Conservation (phyloP, 1,284 basidiomycete species). For the Marasmius sp. region DNA sequence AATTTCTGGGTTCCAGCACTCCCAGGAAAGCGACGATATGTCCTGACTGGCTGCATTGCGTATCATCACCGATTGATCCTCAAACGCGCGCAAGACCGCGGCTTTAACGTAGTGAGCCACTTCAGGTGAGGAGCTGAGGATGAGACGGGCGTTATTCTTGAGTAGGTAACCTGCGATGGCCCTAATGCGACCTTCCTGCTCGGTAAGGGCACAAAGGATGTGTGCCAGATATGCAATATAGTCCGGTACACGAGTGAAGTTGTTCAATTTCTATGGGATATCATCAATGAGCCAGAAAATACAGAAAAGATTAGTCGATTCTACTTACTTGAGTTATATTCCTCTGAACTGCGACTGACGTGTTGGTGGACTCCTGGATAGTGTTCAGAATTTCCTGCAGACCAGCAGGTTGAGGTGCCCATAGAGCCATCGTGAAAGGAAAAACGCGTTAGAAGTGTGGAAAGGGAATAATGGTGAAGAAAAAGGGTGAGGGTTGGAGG, state of each 20-base stretch:
- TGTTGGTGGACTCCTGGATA: constrained; percentile 82
- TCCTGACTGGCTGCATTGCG: constrained; percentile 89
- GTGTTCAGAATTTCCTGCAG: constrained; percentile 84
- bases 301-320: constrained; percentile 16
- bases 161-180: constrained; percentile 95
- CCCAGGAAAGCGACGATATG: constrained; percentile 87
- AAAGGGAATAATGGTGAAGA: not conserved
- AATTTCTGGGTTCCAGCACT: constrained; percentile 83
- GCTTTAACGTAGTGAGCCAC: constrained; percentile 82
- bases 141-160: constrained; percentile 89
- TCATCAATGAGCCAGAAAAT: constrained; percentile 22
- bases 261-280: constrained; percentile 75
- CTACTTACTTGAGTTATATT: constrained; percentile 72
- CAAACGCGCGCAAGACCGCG: constrained; percentile 80
- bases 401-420: constrained; percentile 76
- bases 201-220: constrained; percentile 79
- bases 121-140: constrained; percentile 64
- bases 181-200: constrained; percentile 88
- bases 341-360: constrained; percentile 68
- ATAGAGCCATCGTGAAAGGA: constrained; percentile 28
- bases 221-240: constrained; percentile 97
- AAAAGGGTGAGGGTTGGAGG: not conserved
- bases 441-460: constrained; percentile 10
- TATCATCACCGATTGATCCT: constrained; percentile 80
- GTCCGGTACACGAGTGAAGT: constrained; percentile 86